Evolutionary conservation across 2,329 filamentous ascomycete genomes (phyloP).

Genomic region (Fusarium sp.): DNA sequence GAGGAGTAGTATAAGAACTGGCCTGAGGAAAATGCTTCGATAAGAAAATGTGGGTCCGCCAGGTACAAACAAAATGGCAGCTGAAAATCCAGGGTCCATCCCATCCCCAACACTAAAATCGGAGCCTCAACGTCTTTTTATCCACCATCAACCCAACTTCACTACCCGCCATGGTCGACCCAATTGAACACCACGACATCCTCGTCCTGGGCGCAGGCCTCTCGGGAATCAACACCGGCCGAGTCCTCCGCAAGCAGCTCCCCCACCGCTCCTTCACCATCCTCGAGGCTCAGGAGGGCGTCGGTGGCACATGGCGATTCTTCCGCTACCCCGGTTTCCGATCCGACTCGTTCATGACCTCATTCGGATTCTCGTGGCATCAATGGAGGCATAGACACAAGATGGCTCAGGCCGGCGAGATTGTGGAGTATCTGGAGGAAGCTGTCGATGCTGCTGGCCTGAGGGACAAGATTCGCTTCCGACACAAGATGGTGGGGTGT

Average conservation of each 20-base stretch:
- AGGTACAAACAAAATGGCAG: background rate
- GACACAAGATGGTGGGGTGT: slow-evolving; percentile 60
- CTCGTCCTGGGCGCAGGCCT: slow-evolving; percentile 79
- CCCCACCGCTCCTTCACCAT: slow-evolving; percentile 71
- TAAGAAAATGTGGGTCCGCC: background rate
- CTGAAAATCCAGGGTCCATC: slow-evolving; percentile 1
- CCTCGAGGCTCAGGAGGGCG: slow-evolving; percentile 72
- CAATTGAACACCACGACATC: slow-evolving; percentile 58
- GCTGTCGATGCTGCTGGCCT: slow-evolving; percentile 65
- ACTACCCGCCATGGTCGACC: slow-evolving; percentile 28
- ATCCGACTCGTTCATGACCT: slow-evolving; percentile 72
- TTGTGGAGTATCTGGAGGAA: slow-evolving; percentile 66
- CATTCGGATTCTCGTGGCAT: slow-evolving; percentile 77
- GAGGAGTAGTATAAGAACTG: too few species aligned
- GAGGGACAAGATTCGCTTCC: slow-evolving; percentile 65
- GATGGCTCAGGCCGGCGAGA: slow-evolving; percentile 65
- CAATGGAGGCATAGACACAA: slow-evolving; percentile 70
- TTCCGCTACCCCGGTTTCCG: slow-evolving; percentile 82
- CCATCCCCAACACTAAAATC: slow-evolving; percentile 3
- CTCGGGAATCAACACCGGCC: slow-evolving; percentile 80
- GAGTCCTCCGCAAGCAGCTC: slow-evolving; percentile 70
- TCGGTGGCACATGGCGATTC: slow-evolving; percentile 84
- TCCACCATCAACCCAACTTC: background rate
- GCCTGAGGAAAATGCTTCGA: background rate
- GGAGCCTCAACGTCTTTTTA: background rate